Percentiles rank a stretch among this genome's conserved stretches.
phyloP scores from a whole-genome alignment of 192 early-diverging fungal genomes.

The Kappamyces sp. region DNA sequence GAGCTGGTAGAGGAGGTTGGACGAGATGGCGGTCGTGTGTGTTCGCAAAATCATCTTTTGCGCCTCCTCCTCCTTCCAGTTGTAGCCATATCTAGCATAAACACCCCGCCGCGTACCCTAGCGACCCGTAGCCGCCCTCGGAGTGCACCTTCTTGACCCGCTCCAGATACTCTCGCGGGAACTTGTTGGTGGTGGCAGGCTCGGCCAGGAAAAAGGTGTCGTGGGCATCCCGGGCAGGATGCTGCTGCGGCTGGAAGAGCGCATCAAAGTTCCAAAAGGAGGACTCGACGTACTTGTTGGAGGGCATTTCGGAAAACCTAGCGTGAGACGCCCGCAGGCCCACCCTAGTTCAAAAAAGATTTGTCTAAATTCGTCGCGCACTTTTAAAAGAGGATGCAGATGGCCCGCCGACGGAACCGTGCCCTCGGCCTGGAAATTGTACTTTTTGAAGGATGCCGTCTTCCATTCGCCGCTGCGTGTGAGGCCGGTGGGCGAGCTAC shows the following conservation, averaged over 20 bases:
- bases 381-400: conserved; percentile 97
- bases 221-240: conserved; percentile 68
- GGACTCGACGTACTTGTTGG: conserved; percentile 92
- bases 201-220: conserved; percentile 57
- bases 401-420: conserved; percentile 75
- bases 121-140: conserved; percentile 89
- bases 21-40: conserved; percentile 92
- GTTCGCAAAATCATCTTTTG: conserved; percentile 90
- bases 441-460: conserved; percentile 90
- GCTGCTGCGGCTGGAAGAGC: conserved; percentile 98
- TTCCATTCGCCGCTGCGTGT: conserved; percentile 82
- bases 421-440: conserved; percentile 94
- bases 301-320: conserved; percentile 95
- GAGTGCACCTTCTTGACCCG: conserved; percentile 87
- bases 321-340: not conserved
- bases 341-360: conserved; percentile 99
- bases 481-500: conserved; percentile 23
- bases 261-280: conserved; percentile 99
- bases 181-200: conserved; percentile 65
- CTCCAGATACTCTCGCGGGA: conserved; percentile 85
- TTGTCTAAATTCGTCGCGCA: conserved; percentile 96
- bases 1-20: conserved; percentile 88
- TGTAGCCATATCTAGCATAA: conserved; percentile 64
- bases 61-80: conserved; percentile 89
- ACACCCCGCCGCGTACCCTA: conserved; percentile 46